phyloP scores from a whole-genome alignment of 345 rosid genomes.

The Reutealis trisperma region DNA sequence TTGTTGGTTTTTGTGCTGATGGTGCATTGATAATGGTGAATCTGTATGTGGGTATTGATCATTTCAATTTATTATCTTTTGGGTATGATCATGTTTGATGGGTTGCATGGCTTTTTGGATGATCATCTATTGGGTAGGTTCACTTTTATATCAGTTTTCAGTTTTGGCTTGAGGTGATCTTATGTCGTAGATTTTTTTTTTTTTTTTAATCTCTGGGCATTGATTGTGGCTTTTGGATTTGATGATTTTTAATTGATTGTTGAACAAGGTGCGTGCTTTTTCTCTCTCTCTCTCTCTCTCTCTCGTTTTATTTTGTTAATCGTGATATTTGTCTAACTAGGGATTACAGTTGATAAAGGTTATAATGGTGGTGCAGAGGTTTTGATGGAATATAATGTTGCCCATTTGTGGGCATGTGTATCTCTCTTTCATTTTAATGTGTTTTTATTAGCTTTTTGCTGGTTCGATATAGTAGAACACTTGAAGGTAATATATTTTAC shows the following conservation, averaged over 20 bases:
- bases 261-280: no score
- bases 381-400: background rate
- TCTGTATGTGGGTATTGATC: constrained; percentile 22
- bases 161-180: background rate
- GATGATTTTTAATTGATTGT: background rate
- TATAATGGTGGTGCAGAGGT: background rate
- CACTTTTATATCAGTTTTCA: constrained; percentile 6
- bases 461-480: background rate
- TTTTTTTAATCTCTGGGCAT: constrained; percentile 9
- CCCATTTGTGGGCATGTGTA: constrained; percentile 4
- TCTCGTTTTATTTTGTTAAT: background rate
- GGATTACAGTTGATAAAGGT: background rate
- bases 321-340: background rate
- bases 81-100: constrained; percentile 18
- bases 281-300: background rate
- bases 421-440: background rate
- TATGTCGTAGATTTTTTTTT: background rate
- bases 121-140: constrained; percentile 4
- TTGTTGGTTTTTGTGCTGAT: constrained; percentile 16
- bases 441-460: background rate
- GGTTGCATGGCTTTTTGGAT: constrained; percentile 5
- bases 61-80: background rate
- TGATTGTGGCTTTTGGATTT: constrained; percentile 1
- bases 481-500: background rate
- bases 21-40: constrained; percentile 30